Base-by-base conservation (phyloP, 768 basidiomycete genomes). In the Chiua virens region DNA sequence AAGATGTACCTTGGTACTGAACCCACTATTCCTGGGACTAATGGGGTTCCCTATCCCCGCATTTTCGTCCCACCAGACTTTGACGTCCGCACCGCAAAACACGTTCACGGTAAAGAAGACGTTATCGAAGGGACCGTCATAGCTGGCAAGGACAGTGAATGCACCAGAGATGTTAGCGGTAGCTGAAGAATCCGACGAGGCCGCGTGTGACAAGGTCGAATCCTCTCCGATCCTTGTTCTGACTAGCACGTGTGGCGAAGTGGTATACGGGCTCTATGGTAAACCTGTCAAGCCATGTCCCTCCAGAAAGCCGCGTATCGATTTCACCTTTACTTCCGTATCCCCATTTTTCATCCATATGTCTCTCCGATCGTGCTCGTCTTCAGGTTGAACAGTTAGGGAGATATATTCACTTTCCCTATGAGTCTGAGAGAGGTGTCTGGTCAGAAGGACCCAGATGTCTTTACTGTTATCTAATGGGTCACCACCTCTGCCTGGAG, bases 361-460 rank as follows among this genome's bases (percentile, higher is more conserved):
- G 34, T 53, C 50, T 56, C 53, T 50, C 54, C 56, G 50, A 35
- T 68, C 64, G 18, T 66, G 66, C 35, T 79, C 79, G 48, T 83
- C 82, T 50, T 75, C 73, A 75, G 51, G 45, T 15, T 50, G 49
- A 25, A 69, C 63, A 8, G 55, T 63, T 21, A 94, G 62, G 8
- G 89, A 80, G 42, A 91, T 83, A 63, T 83, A 94, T 53, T 90
- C 86, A 2, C 77, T 71, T 6, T 72, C 76, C 36, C 79, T 74
- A 41, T 71, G 76, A n/a, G 81, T 86, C 54, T 85, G 74, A 1
- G 67, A 65, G 8, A 87, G 65, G 65, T 98, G 95, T 25, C 92
- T 81, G 0, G 86, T 87, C 2, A 98, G 76, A 2, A 94, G 77
- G 8, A 95, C 60, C 90, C 88, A 96, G 7, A 97, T 74, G 39